These are phyloP conservation scores for Kodamaea leandrae DNA, from an alignment of 805 yeast genomes.

Conservation along the genomic window DNA sequence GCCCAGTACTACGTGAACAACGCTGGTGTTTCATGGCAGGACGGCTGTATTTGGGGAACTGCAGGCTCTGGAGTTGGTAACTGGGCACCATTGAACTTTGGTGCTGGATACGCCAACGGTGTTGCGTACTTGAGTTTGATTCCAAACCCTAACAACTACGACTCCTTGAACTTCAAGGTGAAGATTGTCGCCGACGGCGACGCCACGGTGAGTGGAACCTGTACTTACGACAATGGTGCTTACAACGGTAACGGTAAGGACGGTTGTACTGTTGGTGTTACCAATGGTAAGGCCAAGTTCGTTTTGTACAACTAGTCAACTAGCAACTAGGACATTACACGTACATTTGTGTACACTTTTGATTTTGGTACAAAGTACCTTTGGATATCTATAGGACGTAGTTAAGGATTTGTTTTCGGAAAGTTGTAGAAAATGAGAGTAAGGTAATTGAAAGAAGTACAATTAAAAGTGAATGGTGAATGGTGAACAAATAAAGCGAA, in stretches of 20 bases:
- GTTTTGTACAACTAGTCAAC: constrained; percentile 55
- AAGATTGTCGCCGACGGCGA: constrained; percentile 69
- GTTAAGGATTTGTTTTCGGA: too few species aligned
- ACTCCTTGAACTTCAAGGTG: constrained; percentile 56
- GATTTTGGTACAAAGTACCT: too few species aligned
- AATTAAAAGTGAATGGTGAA: too few species aligned
- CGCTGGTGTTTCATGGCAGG: constrained; percentile 86
- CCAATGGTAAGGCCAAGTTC: constrained; percentile 78
- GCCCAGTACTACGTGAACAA: constrained; percentile 97
- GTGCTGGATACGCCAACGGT: constrained; percentile 70
- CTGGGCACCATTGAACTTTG: constrained; percentile 78
- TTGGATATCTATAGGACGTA: too few species aligned
- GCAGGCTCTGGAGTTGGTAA: constrained; percentile 61
- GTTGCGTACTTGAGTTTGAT: constrained; percentile 82
- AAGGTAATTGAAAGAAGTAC: too few species aligned
- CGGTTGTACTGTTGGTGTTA: constrained; percentile 94
- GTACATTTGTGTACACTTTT: too few species aligned
- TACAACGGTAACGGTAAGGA: constrained; percentile 69
- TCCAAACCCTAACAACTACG: constrained; percentile 88
- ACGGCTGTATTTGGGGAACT: constrained; percentile 83
- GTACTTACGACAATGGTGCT: constrained; percentile 75
- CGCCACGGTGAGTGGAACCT: constrained; percentile 55
- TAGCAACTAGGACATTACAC: too few species aligned
- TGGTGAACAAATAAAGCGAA: too few species aligned
- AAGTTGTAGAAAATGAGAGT: too few species aligned